Evolutionary conservation across 805 yeast species (phyloP).

Genomic region (Cyberlindnera euphorbiiphila): DNA sequence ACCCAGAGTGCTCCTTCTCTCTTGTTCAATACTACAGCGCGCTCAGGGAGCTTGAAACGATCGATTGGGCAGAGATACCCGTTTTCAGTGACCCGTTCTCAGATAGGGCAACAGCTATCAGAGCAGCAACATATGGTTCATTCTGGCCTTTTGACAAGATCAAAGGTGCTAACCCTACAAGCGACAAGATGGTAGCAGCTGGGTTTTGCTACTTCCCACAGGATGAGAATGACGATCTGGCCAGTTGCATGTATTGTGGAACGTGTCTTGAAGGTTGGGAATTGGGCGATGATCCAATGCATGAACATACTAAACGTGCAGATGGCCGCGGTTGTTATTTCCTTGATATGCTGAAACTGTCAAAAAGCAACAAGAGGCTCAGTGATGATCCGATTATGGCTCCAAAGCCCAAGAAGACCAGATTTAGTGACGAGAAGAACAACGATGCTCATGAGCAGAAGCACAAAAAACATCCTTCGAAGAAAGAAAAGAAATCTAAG

Average conservation of each 20-base stretch:
- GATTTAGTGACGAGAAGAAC: slow-evolving; percentile 3
- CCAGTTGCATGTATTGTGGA: slow-evolving; percentile 63
- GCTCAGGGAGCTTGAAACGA: slow-evolving; percentile 18
- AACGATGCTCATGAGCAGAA: background rate
- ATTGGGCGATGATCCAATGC: slow-evolving; percentile 54
- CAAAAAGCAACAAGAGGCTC: slow-evolving; percentile 1
- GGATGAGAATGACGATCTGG: slow-evolving; percentile 47
- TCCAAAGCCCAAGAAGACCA: slow-evolving; percentile 6
- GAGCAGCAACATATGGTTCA: slow-evolving; percentile 38
- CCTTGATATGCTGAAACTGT: slow-evolving; percentile 7
- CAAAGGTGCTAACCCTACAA: slow-evolving; percentile 37
- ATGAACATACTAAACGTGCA: slow-evolving; percentile 48
- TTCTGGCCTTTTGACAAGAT: slow-evolving; percentile 45
- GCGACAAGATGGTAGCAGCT: slow-evolving; percentile 45
- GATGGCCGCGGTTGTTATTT: slow-evolving; percentile 38
- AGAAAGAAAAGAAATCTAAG: slow-evolving; percentile 4
- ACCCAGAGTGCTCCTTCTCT: slow-evolving; percentile 33
- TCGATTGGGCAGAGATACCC: slow-evolving; percentile 19
- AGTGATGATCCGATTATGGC: background rate
- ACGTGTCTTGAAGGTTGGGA: slow-evolving; percentile 72
- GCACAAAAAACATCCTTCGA: background rate
- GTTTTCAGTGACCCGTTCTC: slow-evolving; percentile 35
- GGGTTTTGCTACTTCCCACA: slow-evolving; percentile 63
- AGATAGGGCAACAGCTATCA: slow-evolving; percentile 29
- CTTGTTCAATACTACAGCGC: slow-evolving; percentile 26